A percentile compares a stretch with the other conserved stretches of the same genome.
phyloP scores from a whole-genome alignment of 371 early-diverging fungal genomes.

The Rhizomucor pusillus region DNA sequence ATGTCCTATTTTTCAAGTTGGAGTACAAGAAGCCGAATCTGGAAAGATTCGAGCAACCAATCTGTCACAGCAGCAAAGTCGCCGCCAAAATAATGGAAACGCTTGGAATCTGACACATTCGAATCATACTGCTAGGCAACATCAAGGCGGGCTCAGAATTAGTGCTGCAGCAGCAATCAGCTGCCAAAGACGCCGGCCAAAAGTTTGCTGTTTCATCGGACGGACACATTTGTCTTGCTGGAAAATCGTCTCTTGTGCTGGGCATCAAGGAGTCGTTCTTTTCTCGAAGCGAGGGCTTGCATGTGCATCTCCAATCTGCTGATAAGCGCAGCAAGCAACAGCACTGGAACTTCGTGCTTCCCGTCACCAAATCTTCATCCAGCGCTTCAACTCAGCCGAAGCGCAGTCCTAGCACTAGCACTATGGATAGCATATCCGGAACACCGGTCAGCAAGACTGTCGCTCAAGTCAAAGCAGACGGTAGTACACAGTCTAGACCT shows the following conservation, averaged over 20 bases:
- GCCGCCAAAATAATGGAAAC: too few relatives aligned
- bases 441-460: constrained; percentile 13
- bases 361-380: constrained; percentile 26
- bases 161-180: constrained; percentile 40
- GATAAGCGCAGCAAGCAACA: constrained; percentile 44
- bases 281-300: constrained; percentile 44
- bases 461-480: constrained; percentile 39
- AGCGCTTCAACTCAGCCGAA: constrained; percentile 6
- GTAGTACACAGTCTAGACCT: constrained; percentile 12
- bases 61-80: too few relatives aligned
- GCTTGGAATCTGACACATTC: too few relatives aligned
- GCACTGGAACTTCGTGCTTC: constrained; percentile 47
- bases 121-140: constrained; percentile 21
- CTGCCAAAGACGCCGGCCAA: constrained; percentile 28
- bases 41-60: too few relatives aligned
- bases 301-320: constrained; percentile 43
- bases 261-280: constrained; percentile 54
- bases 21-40: too few relatives aligned
- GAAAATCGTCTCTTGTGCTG: constrained; percentile 42
- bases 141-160: constrained; percentile 48
- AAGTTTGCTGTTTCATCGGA: constrained; percentile 33
- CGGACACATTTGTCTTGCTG: constrained; percentile 44
- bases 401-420: constrained; percentile 16
- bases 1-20: too few relatives aligned
- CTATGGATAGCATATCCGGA: constrained; percentile 14